A percentile compares a stretch with the other conserved stretches of the same genome.
phyloP scores from a whole-genome alignment of 352 stramenopile genomes.

The Phytophthora foliorum region DNA sequence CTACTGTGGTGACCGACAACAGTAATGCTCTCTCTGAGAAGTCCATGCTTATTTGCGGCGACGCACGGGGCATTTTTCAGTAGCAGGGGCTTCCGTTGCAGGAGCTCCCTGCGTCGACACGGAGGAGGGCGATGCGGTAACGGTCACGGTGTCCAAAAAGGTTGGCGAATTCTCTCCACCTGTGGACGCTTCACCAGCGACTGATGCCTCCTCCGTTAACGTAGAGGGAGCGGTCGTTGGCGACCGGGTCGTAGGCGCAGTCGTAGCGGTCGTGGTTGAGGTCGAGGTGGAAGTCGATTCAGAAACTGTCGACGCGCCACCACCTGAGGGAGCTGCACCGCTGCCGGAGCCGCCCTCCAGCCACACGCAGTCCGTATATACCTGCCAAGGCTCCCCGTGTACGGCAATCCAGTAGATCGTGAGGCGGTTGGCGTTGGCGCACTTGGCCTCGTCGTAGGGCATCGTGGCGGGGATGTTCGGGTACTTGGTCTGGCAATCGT shows the following conservation, averaged over 20 bases:
- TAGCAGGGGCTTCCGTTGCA: neutral
- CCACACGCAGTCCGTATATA: slow-evolving; percentile 62
- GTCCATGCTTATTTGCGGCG: slow-evolving; percentile 25
- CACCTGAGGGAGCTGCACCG: slow-evolving; percentile 26
- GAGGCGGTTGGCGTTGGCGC: slow-evolving; percentile 53
- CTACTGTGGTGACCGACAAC: neutral
- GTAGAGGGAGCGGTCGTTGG: no score
- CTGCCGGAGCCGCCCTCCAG: slow-evolving; percentile 38
- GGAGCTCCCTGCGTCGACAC: neutral
- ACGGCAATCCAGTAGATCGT: slow-evolving; percentile 68
- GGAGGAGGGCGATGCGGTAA: neutral
- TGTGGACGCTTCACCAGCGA: neutral
- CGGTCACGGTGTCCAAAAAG: neutral
- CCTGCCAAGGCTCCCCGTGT: slow-evolving; percentile 64
- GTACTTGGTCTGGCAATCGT: slow-evolving; percentile 61
- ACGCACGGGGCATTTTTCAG: slow-evolving; percentile 31
- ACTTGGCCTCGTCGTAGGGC: slow-evolving; percentile 55
- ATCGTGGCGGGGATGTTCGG: slow-evolving; percentile 41
- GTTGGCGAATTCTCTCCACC: neutral
- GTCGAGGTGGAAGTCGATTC: slow-evolving; percentile 17
- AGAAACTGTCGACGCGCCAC: slow-evolving; percentile 10
- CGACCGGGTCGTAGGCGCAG: slow-evolving; percentile 12
- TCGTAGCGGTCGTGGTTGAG: slow-evolving; percentile 8
- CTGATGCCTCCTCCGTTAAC: no score
- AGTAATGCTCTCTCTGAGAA: neutral